Evolutionary conservation across 2,329 filamentous ascomycete genomes (phyloP), one percentile per base, ranked within the genome.

Genomic region (Ilyonectria mors-panacis): DNA sequence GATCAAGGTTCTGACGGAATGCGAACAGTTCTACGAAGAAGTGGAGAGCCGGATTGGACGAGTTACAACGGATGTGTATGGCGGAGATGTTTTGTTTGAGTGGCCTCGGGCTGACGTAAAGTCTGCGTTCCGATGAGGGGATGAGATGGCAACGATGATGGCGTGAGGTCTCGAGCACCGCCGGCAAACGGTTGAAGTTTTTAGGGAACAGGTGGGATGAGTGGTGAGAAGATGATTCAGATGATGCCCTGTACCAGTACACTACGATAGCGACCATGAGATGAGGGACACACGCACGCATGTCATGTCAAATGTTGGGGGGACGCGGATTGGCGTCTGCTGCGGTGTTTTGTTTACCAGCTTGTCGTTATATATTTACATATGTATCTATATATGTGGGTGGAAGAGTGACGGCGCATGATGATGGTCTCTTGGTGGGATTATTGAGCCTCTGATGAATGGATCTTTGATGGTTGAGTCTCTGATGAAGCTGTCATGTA

Each of bases 61-160:
- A 57, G 83, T 92, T 70, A 89, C 87, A 51, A 86, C 88, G 23
- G 87, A 89, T 72, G 87, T 91, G 28, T 92, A 92, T 73, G 86
- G 89, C 50, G 89, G 90, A 9, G 89, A 91, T 75, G 85, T 90
- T 45, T 76, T 89, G 69, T 90, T 89, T 72, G 90, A 92, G 79
- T 92, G 89, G 89, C 89, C 89, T n/a, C 82, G 88, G 65, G 82
- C 83, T 15, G 90, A 92, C 73, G 88, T 91, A 47, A 89, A 89
- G 81, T 81, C 83, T 61, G 88, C 88, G 17, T 92, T 92, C 74
- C 75, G 77, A 63, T 80, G 66, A 67, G 17, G n/a, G 6, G 35
- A 7, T 17, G 13, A n/a, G 37, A n/a, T 39, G 26, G 19, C 17
- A 13, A 47, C 17, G 50, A 62, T 39, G 57, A 59, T 42, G n/a